Evolutionary conservation across 176 grass and related monocot species (phyloP), one percentile per base, ranked within the genome.

Genomic region (Puya raimondii): DNA sequence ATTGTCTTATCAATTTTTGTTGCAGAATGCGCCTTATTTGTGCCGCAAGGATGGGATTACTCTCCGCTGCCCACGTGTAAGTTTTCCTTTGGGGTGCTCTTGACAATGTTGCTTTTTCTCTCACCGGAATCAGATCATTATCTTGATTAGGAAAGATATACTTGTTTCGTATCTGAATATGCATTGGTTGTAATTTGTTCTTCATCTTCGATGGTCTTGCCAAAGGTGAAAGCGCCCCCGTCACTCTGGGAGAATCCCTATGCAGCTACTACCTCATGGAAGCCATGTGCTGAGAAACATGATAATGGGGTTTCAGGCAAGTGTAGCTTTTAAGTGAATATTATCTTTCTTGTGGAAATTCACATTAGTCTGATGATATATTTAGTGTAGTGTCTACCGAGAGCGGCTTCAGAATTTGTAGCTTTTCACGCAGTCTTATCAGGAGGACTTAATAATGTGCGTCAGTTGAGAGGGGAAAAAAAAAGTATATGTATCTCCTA

Each of bases 241-340:
- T 93, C 94, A 13, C 77, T 97, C 9, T 97, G 89, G 94, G 94
- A 97, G 94, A 97, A 97, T 83, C 94, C 86, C 2, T 81, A 86
- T 47, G 86, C 89, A 0, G 79, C 89, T 0, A 81, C 89, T 16
- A 84, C 80, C 27, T 93, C 94, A 16, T 93, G 94, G 94, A 97
- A 90, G 50, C 94, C 94, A 10, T 99, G 94, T 14, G 89, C 89
- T 42, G 84, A 99, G 77, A 86, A 77, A 2, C 81, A 64, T 16
- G 64, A 67, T 0, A 70, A 88, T 12, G 94, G 88, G 69, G 77
- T 93, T 21, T 84, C 94, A 82, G 94, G 94, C 74, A 90, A 84
- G 73, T 81, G 51, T 29, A 72, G 4, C 14, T 71, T 64, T 61
- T 17, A 6, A 17, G 33, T 57, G 4, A 17, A 57, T 6, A 16